Base-by-base conservation (phyloP, 257 asterid genomes). In the Gynochthodes officinalis region DNA sequence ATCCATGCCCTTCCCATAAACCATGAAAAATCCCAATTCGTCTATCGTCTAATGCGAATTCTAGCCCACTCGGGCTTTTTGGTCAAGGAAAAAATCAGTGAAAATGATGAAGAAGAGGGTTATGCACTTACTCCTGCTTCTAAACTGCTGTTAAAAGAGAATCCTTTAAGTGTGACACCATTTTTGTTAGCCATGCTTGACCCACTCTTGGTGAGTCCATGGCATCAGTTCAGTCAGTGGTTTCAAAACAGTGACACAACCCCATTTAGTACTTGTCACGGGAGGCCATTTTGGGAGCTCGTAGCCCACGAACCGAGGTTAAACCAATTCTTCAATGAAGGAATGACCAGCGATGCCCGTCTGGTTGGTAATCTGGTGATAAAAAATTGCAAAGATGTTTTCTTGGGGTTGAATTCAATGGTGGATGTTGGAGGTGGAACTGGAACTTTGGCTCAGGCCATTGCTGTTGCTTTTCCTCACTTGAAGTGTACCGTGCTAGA, bases 391-490 rank as follows among this genome's bases (percentile, higher is more conserved):
- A 61, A 27, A 67, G 62, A 54, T 19, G 85, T 76, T 19, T 80
- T 76, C 35, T 72, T 43, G 16, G 84, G 84, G 42, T 18, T 80
- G 28, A 78, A 61, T 23, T 39, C 82, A 30, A 2, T 81, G 61
- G 78, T 78, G 21, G 85, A 81, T 48, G 85, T 81, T 37, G 82
- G 82, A 9, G 82, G 85, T 8, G 85, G 85, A 5, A 81, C 78
- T 19, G 85, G 82, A 37, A 74, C 85, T 25, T 23, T 74, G 40
- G 82, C 82, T 15, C 72, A 49, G 23, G 53, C 75, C 14, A 61
- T 81, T 42, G 76, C 80, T 37, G 61, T 65, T 19, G 77, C 68
- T 0, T 74, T 77, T 14, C 85, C 82, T 0, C 10, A 54, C 35
- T 9, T 81, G 64, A 64, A 71, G 37, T 81, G 85, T 33, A 71